Percentiles rank a stretch among this genome's conserved stretches.
Conservation (phyloP, 1,284 basidiomycete genomes). For the Coriolopsis trogii region DNA sequence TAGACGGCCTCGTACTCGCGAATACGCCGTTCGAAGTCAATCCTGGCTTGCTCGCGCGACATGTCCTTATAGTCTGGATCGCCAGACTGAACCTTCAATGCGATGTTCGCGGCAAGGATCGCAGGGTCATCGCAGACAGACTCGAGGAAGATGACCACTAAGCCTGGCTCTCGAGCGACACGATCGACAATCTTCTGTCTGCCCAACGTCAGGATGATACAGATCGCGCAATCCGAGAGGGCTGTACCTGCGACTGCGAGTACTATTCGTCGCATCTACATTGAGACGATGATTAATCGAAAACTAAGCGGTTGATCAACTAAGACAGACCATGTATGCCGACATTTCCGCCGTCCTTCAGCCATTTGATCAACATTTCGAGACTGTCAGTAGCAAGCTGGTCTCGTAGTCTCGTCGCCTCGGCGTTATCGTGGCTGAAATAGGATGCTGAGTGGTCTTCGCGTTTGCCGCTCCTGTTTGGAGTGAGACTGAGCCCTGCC, state of each 20-base stretch:
- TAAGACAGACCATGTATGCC: constrained; percentile 86
- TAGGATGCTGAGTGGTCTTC: constrained; percentile 93
- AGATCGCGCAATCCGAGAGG: neutral
- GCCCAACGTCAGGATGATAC: no score
- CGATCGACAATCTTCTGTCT: constrained; percentile 83
- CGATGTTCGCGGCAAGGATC: constrained; percentile 94
- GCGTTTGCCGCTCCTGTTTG: constrained; percentile 70
- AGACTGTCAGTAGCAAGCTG: constrained; percentile 90
- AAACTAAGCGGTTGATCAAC: neutral
- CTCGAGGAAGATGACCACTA: constrained; percentile 93
- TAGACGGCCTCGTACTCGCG: constrained; percentile 95
- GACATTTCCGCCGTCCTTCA: constrained; percentile 95
- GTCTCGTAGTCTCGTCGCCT: constrained; percentile 82
- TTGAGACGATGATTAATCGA: neutral
- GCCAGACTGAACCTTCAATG: constrained; percentile 92
- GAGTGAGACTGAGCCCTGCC: neutral
- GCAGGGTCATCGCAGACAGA: constrained; percentile 93
- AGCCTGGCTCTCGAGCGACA: constrained; percentile 88
- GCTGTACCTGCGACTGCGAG: constrained; percentile 67
- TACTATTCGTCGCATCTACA: constrained; percentile 98
- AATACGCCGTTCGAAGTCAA: constrained; percentile 92
- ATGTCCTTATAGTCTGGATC: constrained; percentile 97
- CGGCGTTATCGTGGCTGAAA: constrained; percentile 87
- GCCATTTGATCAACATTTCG: constrained; percentile 94
- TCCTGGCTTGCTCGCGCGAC: constrained; percentile 83